Evolutionary conservation across 1,139 yeast genomes (phyloP).

Genomic region (Yamadazyma atmosphaerica): DNA sequence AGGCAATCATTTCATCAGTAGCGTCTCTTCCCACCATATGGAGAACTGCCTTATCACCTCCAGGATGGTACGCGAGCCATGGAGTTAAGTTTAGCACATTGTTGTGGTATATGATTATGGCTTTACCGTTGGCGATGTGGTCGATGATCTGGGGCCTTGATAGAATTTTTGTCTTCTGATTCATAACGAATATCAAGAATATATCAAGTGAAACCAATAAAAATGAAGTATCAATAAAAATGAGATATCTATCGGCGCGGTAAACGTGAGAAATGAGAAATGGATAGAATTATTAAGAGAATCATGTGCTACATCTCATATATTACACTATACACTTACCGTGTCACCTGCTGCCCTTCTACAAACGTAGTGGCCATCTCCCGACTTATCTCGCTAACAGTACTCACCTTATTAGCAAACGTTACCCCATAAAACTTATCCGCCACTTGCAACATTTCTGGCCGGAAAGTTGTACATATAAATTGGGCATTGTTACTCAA

Average conservation of each 20-base stretch:
- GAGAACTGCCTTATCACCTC: conserved; percentile 81
- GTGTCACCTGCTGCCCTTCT: no score
- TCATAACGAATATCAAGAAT: no score
- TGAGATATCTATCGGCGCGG: no score
- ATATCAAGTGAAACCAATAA: no score
- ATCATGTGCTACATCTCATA: no score
- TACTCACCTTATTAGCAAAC: conserved; percentile 80
- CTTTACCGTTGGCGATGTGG: conserved; percentile 65
- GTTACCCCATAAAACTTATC: conserved; percentile 86
- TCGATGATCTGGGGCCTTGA: conserved; percentile 38
- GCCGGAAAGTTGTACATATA: conserved; percentile 93
- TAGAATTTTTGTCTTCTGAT: no score
- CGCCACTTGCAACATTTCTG: conserved; percentile 88
- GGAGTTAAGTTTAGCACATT: conserved; percentile 62
- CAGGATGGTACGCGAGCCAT: conserved; percentile 81
- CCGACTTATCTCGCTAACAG: conserved; percentile 67
- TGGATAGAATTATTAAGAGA: no score
- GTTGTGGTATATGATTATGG: conserved; percentile 64
- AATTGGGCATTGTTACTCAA: conserved; percentile 77
- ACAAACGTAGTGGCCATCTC: conserved; percentile 80
- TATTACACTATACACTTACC: no score
- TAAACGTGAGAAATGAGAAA: no score
- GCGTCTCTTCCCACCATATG: conserved; percentile 92
- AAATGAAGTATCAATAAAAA: no score
- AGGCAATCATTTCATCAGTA: conserved; percentile 85